A percentile compares a stretch with the other conserved stretches of the same genome.
Evolutionary conservation across 2,329 filamentous ascomycete species (phyloP).

Genomic region (Ophiostoma pallidulum): DNA sequence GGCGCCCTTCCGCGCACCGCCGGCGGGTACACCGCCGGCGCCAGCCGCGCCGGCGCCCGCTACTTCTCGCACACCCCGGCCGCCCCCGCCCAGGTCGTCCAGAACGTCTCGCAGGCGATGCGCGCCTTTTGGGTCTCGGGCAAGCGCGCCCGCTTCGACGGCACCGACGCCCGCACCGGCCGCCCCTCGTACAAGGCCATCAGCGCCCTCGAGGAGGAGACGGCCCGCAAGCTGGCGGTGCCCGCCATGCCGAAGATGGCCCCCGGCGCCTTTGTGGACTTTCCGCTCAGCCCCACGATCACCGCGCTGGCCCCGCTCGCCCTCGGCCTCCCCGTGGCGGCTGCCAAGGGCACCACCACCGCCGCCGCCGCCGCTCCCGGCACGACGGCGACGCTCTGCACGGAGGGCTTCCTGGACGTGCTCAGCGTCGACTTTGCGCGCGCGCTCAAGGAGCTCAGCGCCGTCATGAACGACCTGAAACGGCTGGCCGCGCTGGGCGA

Average conservation of each 20-base stretch:
- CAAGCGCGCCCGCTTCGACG: conserved; percentile 80
- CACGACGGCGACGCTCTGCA: conserved; percentile 56
- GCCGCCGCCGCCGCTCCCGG: conserved; percentile 43
- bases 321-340: neutral
- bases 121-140: conserved; percentile 89
- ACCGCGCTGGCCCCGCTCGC: conserved; percentile 73
- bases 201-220: conserved; percentile 64
- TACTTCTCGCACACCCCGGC: conserved; percentile 88
- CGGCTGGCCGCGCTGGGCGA: conserved; percentile 70
- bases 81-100: conserved; percentile 78
- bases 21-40: conserved; percentile 72
- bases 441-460: conserved; percentile 72
- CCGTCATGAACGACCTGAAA: conserved; percentile 71
- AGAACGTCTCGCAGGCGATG: conserved; percentile 90
- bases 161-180: conserved; percentile 59
- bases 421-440: conserved; percentile 83
- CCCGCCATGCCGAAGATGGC: conserved; percentile 16
- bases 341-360: neutral
- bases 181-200: conserved; percentile 72
- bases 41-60: conserved; percentile 63
- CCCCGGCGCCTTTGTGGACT: conserved; percentile 76
- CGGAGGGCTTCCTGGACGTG: conserved; percentile 73
- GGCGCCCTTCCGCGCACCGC: conserved; percentile 76
- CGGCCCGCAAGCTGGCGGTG: conserved; percentile 55
- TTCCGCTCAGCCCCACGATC: conserved; percentile 77